phyloP scores from a whole-genome alignment of 2,329 filamentous ascomycete genomes.

The Ploettnerulaceae sp. region DNA sequence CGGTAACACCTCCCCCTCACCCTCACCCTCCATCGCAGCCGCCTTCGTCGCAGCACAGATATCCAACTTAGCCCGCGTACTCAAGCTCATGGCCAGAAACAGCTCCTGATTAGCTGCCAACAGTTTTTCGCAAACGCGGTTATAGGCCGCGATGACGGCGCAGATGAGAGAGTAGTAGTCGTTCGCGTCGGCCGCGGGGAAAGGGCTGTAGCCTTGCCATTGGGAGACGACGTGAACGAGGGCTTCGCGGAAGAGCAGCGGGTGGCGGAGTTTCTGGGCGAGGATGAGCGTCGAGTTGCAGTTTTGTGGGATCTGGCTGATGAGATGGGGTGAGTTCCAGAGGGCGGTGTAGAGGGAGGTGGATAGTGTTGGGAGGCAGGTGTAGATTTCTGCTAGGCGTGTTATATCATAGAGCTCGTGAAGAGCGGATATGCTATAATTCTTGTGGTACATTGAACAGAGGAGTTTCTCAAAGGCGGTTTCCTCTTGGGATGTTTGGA shows the following conservation, averaged over 20 bases:
- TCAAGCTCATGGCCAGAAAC: not conserved
- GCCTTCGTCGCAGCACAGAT: conserved; percentile 3
- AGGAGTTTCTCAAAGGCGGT: conserved; percentile 14
- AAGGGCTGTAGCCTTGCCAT: conserved; percentile 8
- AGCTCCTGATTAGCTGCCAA: conserved; percentile 9
- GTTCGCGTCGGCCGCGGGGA: too few species aligned
- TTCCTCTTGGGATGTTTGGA: too few species aligned
- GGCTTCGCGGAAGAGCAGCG: conserved; percentile 15
- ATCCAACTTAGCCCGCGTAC: not conserved
- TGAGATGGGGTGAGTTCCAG: conserved; percentile 4
- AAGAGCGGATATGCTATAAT: conserved; percentile 7
- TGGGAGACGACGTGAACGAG: conserved; percentile 13
- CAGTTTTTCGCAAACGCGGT: conserved; percentile 7
- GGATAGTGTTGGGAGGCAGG: conserved; percentile 12
- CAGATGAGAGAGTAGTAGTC: conserved; percentile 7
- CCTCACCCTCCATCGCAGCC: too few species aligned
- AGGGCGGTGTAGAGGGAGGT: conserved; percentile 7
- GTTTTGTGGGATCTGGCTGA: conserved; percentile 2
- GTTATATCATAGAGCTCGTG: conserved; percentile 3
- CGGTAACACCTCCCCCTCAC: not conserved
- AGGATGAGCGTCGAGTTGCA: conserved; percentile 9
- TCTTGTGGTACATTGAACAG: conserved; percentile 14
- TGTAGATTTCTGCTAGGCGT: conserved; percentile 15
- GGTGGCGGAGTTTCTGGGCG: conserved; percentile 12
- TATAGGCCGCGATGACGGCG: conserved; percentile 2